These are phyloP conservation scores for Spizellomyces sp. DNA, from an alignment of 192 early-diverging fungal genomes.

Conservation along the genomic window DNA sequence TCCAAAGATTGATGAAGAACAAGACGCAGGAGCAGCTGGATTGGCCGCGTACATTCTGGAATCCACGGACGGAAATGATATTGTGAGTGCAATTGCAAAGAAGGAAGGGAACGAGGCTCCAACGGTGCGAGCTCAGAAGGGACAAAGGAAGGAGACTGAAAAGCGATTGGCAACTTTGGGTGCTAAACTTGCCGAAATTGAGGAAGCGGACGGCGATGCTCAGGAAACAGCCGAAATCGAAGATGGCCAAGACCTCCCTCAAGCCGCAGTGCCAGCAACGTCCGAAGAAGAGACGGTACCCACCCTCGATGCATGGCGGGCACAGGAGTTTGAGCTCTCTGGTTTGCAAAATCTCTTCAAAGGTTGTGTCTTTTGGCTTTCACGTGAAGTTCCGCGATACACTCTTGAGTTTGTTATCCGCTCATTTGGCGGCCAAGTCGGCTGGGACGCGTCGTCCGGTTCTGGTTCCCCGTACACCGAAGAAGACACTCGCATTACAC, in stretches of 20 bases:
- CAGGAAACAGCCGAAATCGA: constrained; percentile 25
- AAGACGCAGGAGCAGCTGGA: constrained; percentile 66
- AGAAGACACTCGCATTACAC: constrained; percentile 82
- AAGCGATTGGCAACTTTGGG: constrained; percentile 13
- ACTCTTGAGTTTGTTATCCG: constrained; percentile 91
- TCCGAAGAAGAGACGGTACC: constrained; percentile 35
- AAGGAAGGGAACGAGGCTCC: too few relatives aligned
- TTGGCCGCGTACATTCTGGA: constrained; percentile 71
- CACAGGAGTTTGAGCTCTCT: not conserved
- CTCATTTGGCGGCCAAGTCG: constrained; percentile 85
- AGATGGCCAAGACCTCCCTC: constrained; percentile 36
- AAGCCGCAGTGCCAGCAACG: constrained; percentile 35
- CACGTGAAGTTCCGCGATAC: constrained; percentile 92
- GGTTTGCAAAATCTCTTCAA: constrained; percentile 55
- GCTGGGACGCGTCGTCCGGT: constrained; percentile 82
- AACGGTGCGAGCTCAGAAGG: constrained; percentile 22
- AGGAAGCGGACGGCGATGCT: constrained; percentile 15
- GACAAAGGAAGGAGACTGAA: constrained; percentile 51
- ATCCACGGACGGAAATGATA: constrained; percentile 37
- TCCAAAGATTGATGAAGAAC: constrained; percentile 72
- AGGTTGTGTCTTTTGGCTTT: constrained; percentile 77
- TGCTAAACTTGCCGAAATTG: constrained; percentile 16
- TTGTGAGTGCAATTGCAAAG: constrained; percentile 27
- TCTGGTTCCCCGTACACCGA: constrained; percentile 78
- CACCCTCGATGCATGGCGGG: constrained; percentile 12